Base-by-base conservation (phyloP, 805 yeast species). In the Yarrowia deformans region DNA sequence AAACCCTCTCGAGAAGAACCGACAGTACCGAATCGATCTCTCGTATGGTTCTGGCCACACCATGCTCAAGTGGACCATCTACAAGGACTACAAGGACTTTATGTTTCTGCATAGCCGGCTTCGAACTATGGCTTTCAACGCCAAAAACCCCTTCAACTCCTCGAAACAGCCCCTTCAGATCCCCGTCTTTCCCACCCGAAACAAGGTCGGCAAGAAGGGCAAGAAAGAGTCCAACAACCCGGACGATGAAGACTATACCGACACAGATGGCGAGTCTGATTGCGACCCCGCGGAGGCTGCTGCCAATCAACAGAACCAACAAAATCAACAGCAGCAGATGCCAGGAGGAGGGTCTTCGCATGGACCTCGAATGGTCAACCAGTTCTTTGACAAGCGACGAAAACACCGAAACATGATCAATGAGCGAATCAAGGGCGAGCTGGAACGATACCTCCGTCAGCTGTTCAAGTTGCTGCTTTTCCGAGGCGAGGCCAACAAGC, bases 31-130 rank as follows among this genome's bases (percentile, higher is more conserved):
- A 70, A 80, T 95, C n/a, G 90, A 89, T 61, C 81, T 95, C 55
- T 97, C 93, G 75, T 95, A 95, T 75, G 99, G 98, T 8, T 86
- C 93, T 40, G 97, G 97, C 1, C 85, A 87, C 7, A 86, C 88
- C 69, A 80, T 93, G 68, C 80, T 93, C 73, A 85, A 86, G 73
- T 95, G 99, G 99, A 81, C 88, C 0, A 85, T 95, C 8, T 82
- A 86, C 37, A 89, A 89, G 73, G 89, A 87, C 29, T 85, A 88
- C 60, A 86, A 87, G 73, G 97, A 93, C 71, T 81, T 95, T 52
- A 79, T 85, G n/a, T 83, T 82, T 34, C 81, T 94, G 69, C 96
- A 93, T 76, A 85, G 90, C 19, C 84, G 86, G 68, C 80, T 93
- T 71, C 88, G 87, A 75, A 80, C 88, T 10, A 81, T 84, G 2